A percentile compares a stretch with the other conserved stretches of the same genome.
Evolutionary conservation across 2,329 filamentous ascomycete genomes (phyloP).

Genomic region (Aspergillus carbonarius): DNA sequence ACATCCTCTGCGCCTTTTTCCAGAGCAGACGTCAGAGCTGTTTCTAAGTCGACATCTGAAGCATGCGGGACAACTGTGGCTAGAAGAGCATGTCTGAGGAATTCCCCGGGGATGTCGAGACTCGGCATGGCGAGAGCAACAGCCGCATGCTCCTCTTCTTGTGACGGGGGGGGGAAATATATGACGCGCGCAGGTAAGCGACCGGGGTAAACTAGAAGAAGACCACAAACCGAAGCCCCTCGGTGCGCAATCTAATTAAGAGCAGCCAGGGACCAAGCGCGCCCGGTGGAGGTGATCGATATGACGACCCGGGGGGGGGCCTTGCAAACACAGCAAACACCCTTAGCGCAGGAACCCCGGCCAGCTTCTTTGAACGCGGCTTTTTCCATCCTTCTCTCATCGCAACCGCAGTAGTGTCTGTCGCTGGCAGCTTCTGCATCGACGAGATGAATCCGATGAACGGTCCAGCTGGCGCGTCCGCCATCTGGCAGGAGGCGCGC

Average conservation of each 20-base stretch:
- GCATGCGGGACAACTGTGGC: conserved; percentile 47
- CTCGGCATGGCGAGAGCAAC: conserved; percentile 32
- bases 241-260: neutral
- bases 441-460: conserved; percentile 55
- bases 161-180: neutral
- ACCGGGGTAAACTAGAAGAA: neutral
- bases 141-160: conserved; percentile 25
- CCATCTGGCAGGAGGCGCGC: conserved; percentile 76
- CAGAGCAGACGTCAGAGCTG: conserved; percentile 45
- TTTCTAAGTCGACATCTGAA: conserved; percentile 40
- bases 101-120: conserved; percentile 40
- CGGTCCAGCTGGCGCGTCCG: conserved; percentile 52
- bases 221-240: neutral
- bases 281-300: conserved; percentile 13
- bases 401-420: conserved; percentile 6
- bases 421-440: conserved; percentile 6
- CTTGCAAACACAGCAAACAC: conserved; percentile 33
- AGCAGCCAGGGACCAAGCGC: conserved; percentile 1
- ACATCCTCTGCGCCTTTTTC: conserved; percentile 46
- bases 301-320: conserved; percentile 8
- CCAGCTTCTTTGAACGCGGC: conserved; percentile 25
- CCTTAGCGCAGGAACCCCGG: conserved; percentile 7
- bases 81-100: conserved; percentile 43
- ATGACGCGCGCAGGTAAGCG: neutral
- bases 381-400: conserved; percentile 22